phyloP scores from a whole-genome alignment of 768 basidiomycete genomes.

The Cystobasidium tubakii region DNA sequence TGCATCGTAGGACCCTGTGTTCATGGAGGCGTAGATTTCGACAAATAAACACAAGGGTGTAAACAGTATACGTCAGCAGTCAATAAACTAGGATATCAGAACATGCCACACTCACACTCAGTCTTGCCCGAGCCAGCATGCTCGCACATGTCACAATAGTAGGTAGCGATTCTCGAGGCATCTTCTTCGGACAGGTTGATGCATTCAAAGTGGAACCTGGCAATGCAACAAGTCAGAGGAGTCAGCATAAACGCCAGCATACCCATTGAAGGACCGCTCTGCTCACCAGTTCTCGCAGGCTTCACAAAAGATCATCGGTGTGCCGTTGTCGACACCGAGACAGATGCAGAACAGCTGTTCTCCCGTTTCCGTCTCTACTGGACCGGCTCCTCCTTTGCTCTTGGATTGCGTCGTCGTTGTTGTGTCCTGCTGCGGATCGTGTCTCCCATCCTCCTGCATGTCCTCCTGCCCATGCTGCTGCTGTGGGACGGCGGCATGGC shows the following conservation, averaged over 20 bases:
- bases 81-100: too few relatives aligned
- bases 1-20: conserved; percentile 14
- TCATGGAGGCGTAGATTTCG: too few relatives aligned
- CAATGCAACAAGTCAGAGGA: too few relatives aligned
- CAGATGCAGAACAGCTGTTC: conserved; percentile 58
- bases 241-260: not conserved
- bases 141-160: conserved; percentile 45
- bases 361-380: not conserved
- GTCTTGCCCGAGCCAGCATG: conserved; percentile 43
- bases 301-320: conserved; percentile 72
- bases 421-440: not conserved
- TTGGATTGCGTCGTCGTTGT: too few relatives aligned
- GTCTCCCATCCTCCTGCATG: not conserved
- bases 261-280: too few relatives aligned
- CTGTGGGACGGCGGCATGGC: not conserved
- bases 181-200: conserved; percentile 60
- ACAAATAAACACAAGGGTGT: too few relatives aligned
- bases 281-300: conserved; percentile 67
- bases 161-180: conserved; percentile 63
- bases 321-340: conserved; percentile 64
- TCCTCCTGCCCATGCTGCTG: not conserved
- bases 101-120: conserved; percentile 38
- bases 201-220: conserved; percentile 80
- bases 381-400: not conserved
- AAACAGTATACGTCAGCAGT: not conserved